A percentile compares a stretch with the other conserved stretches of the same genome.
phyloP scores from a whole-genome alignment of 2,329 filamentous ascomycete genomes.

The Fusarium hainanense region DNA sequence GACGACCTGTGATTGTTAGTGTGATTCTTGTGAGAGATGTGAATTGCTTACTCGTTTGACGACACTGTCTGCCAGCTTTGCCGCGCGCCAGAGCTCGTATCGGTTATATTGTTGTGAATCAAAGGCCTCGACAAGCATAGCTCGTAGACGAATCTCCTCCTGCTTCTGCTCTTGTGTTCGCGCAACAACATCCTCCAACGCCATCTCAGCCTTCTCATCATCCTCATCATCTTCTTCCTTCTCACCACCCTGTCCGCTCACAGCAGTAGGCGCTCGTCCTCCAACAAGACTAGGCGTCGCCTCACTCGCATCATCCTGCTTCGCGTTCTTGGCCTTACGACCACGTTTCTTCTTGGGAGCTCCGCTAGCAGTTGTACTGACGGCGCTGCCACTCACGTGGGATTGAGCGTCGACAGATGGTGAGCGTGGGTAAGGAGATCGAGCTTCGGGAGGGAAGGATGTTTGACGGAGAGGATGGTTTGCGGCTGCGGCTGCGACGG shows the following conservation, averaged over 20 bases:
- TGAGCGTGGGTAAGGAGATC: conserved; percentile 69
- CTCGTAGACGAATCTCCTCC: conserved; percentile 66
- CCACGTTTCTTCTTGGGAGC: conserved; percentile 69
- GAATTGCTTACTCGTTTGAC: conserved; percentile 69
- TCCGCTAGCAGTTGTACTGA: conserved; percentile 56
- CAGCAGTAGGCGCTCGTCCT: conserved; percentile 55
- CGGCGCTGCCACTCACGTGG: conserved; percentile 70
- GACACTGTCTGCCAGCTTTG: conserved; percentile 74
- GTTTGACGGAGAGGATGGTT: conserved; percentile 81
- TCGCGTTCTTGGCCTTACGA: conserved; percentile 69
- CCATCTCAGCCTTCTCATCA: conserved; percentile 66
- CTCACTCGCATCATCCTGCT: conserved; percentile 56
- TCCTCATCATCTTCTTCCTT: conserved; percentile 67
- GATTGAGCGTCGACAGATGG: conserved; percentile 72
- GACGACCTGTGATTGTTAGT: conserved; percentile 65
- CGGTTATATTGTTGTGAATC: conserved; percentile 74
- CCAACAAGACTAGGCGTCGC: conserved; percentile 59
- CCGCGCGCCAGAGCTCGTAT: conserved; percentile 77
- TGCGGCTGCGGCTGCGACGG: conserved; percentile 58
- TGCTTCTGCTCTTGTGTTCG: conserved; percentile 75
- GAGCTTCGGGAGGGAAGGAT: conserved; percentile 76
- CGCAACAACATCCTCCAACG: conserved; percentile 68
- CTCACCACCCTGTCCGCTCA: conserved; percentile 59
- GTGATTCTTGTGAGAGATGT: neutral
- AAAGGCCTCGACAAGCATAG: conserved; percentile 73